Base-by-base conservation (phyloP, 164 flowering plant genomes). In the Dillenia suffruticosa region DNA sequence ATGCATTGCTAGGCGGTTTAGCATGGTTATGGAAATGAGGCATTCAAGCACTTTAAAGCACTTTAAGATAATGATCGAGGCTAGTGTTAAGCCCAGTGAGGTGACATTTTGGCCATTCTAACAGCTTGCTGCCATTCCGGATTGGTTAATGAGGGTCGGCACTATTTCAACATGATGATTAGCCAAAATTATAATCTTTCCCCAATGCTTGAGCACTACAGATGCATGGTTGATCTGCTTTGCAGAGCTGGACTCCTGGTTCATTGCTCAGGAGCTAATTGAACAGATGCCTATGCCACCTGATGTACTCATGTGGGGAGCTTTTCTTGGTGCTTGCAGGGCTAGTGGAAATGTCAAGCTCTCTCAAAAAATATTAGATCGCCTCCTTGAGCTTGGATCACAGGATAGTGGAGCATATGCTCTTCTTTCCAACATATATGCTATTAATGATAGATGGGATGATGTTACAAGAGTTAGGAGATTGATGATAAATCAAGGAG, bases 51-150 rank as follows among this genome's bases (percentile, higher is more conserved):
- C 57, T 81, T 77, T 45, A 59, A 44, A 56, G 47, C 59, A 64
- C 57, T 81, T 77, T 45, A 59, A 73, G 15, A 62, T 61, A 51
- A 78, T 82, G 86, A 56, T 65, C 22, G 44, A 17, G 15, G 24
- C 46, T 12, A 78, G 75, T 46, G 32, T 50, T 13, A 71, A 16
- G 67, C 86, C 89, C 0, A 79, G 77, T 62, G 83, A 76, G 61
- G 75, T 82, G 52, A 82, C 83, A 22, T 79, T 76, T 66, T 81
- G n/a, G 83, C 78, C n/a, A 63, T 84, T 48, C 72, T 82, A 44
- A 76, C 74, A 54, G 83, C 87, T 44, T 82, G 85, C 58, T 77
- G 81, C 61, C 86, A 81, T 64, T 76, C 80, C n/a, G 87, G 89
- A 9, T 66, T 82, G 61, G 84, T 82, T 51, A 80, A 77, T 22